Percentiles rank a stretch among this genome's conserved stretches.
These are phyloP conservation scores for Cornus controversa DNA, from an alignment of 148 eudicot genomes.

Conservation along the genomic window DNA sequence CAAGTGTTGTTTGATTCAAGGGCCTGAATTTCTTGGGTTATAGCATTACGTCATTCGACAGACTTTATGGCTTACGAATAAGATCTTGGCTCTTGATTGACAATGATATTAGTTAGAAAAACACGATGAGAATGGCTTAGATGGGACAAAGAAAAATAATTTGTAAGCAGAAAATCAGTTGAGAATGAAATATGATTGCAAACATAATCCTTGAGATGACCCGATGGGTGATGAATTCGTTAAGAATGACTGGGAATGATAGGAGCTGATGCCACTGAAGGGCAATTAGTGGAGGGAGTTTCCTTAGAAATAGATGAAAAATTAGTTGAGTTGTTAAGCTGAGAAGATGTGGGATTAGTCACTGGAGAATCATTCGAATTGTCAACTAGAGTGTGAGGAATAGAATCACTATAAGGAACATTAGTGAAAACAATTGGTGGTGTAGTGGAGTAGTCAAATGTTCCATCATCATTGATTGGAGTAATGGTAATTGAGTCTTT, in stretches of 20 bases:
- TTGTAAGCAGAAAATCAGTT: neutral
- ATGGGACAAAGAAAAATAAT: slow-evolving; percentile 1
- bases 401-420: neutral
- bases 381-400: neutral
- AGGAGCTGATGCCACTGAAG: too few relatives aligned
- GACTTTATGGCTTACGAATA: neutral
- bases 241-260: too few relatives aligned
- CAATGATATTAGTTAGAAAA: slow-evolving; percentile 3
- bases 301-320: too few relatives aligned
- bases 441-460: too few relatives aligned
- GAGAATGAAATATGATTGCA: neutral
- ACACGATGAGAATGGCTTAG: neutral
- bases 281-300: too few relatives aligned
- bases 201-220: neutral
- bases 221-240: neutral
- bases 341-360: neutral
- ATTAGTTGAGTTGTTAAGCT: too few relatives aligned
- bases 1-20: too few relatives aligned
- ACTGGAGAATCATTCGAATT: neutral
- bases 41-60: too few relatives aligned
- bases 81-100: neutral
- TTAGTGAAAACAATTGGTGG: too few relatives aligned
- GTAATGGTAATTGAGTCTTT: too few relatives aligned
- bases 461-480: neutral
- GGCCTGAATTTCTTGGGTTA: neutral